Conservation (phyloP, 768 basidiomycete species). For the Tylopilus felleus region DNA sequence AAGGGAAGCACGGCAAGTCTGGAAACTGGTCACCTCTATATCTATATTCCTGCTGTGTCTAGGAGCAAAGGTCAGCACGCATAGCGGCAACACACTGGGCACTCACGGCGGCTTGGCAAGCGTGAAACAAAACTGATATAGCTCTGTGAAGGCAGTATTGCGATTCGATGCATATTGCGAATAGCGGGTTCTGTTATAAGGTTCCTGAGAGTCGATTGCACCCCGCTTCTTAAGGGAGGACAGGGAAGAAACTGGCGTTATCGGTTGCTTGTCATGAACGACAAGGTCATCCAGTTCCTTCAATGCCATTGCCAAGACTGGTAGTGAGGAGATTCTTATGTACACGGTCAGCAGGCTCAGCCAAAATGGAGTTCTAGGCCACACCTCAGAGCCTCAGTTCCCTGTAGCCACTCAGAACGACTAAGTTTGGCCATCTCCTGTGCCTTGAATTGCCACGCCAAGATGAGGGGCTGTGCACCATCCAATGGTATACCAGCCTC, state of each 20-base stretch:
- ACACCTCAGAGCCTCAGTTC: constrained; percentile 45
- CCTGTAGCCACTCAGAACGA: constrained; percentile 67
- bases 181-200: constrained; percentile 56
- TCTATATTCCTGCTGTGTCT: constrained; percentile 76
- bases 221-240: constrained; percentile 34
- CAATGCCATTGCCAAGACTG: constrained; percentile 47
- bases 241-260: constrained; percentile 21
- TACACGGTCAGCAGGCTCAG: neutral
- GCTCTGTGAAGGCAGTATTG: constrained; percentile 52
- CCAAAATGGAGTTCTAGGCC: constrained; percentile 13
- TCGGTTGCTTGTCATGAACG: constrained; percentile 43
- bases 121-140: constrained; percentile 70
- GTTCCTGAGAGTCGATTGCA: constrained; percentile 28
- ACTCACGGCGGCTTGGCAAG: constrained; percentile 73
- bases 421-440: constrained; percentile 72
- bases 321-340: constrained; percentile 48
- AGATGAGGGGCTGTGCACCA: constrained; percentile 64
- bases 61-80: constrained; percentile 3
- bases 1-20: neutral
- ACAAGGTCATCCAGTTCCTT: constrained; percentile 65
- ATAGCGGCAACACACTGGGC: neutral
- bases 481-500: constrained; percentile 74
- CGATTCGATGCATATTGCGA: constrained; percentile 46
- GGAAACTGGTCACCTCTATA: constrained; percentile 58
- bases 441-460: constrained; percentile 72